Conservation (phyloP, 108 stramenopile genomes). For the Pseudonitzschia pungens region DNA sequence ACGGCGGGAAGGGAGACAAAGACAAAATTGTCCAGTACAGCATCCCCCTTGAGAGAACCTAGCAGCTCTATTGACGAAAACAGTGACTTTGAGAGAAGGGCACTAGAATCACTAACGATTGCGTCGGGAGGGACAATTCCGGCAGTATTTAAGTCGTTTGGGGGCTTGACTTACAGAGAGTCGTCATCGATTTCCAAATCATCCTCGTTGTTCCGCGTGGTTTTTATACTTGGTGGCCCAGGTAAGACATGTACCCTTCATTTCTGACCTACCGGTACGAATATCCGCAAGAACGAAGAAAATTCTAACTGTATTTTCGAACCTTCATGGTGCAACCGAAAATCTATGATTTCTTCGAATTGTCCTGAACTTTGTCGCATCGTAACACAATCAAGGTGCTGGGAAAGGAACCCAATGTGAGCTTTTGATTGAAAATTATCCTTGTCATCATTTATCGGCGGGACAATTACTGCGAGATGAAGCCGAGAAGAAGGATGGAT, state of each 20-base stretch:
- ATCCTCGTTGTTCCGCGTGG: slow-evolving; percentile 41
- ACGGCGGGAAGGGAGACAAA: not conserved
- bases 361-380: not conserved
- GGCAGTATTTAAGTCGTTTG: slow-evolving; percentile 8
- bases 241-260: slow-evolving; percentile 27
- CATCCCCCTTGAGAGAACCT: not conserved
- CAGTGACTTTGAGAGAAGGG: slow-evolving; percentile 1
- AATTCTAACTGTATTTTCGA: not conserved
- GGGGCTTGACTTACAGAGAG: slow-evolving; percentile 8
- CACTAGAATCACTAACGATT: slow-evolving; percentile 7
- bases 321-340: not conserved
- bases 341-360: slow-evolving; percentile 11
- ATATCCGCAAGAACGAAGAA: not conserved
- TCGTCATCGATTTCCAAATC: not conserved
- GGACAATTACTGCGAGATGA: slow-evolving; percentile 92
- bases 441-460: slow-evolving; percentile 89
- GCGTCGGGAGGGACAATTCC: not conserved
- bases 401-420: slow-evolving; percentile 76
- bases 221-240: slow-evolving; percentile 95
- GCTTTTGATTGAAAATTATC: slow-evolving; percentile 69
- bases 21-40: not conserved
- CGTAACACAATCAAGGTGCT: slow-evolving; percentile 75
- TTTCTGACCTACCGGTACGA: too few relatives aligned
- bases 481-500: slow-evolving; percentile 46
- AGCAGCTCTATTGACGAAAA: not conserved